These are phyloP conservation scores for Euphorbia peplus DNA, from an alignment of 345 rosid species.

Conservation along the genomic window DNA sequence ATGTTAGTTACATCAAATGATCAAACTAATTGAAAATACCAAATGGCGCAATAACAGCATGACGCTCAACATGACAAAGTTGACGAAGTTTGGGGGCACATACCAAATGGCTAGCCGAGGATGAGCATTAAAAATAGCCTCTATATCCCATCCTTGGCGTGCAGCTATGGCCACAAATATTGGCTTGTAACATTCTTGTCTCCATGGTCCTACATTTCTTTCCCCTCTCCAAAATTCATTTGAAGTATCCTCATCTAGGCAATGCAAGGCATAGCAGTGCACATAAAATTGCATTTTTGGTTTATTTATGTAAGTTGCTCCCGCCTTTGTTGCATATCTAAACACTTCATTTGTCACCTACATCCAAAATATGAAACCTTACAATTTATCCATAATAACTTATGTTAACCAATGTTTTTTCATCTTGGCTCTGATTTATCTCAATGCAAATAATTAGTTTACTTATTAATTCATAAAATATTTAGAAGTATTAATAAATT, in stretches of 20 bases:
- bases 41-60: conserved; percentile 32
- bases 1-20: not conserved
- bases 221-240: conserved; percentile 79
- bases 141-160: conserved; percentile 93
- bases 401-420: too few species aligned
- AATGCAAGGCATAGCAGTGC: conserved; percentile 94
- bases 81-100: conserved; percentile 94
- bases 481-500: too few species aligned
- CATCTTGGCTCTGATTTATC: too few species aligned
- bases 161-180: conserved; percentile 79
- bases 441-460: too few species aligned
- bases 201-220: conserved; percentile 98
- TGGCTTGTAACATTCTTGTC: conserved; percentile 95
- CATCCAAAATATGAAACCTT: too few species aligned
- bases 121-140: conserved; percentile 79
- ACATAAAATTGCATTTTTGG: conserved; percentile 99
- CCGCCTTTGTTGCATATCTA: conserved; percentile 86
- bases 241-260: conserved; percentile 85
- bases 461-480: too few species aligned
- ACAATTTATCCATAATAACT: too few species aligned
- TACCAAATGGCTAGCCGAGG: conserved; percentile 96
- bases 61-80: conserved; percentile 81
- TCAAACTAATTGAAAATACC: not conserved
- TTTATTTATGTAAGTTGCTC: conserved; percentile 96
- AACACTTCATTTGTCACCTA: conserved; percentile 98